Conservation (phyloP, 768 basidiomycete genomes). For the Boletus rubropictus region DNA sequence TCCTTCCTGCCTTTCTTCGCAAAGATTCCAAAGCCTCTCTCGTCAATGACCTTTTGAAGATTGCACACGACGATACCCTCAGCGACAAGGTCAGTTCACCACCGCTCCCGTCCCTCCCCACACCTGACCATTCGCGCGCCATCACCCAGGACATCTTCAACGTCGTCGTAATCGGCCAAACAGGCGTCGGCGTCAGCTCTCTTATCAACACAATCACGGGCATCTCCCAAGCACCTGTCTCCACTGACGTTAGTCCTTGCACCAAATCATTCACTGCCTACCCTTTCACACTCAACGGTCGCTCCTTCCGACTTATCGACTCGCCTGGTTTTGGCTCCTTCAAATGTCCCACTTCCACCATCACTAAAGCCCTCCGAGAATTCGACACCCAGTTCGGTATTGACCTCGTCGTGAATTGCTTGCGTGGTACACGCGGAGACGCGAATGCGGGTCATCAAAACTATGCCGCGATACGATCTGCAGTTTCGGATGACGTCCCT, state of each 20-base stretch:
- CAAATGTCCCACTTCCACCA: slow-evolving; percentile 21
- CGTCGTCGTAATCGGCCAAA: slow-evolving; percentile 29
- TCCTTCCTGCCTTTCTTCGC: slow-evolving; percentile 25
- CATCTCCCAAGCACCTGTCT: slow-evolving; percentile 14
- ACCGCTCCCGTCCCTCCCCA: background rate
- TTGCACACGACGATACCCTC: slow-evolving; percentile 17
- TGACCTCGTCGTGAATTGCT: slow-evolving; percentile 26
- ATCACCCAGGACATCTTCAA: slow-evolving; percentile 24
- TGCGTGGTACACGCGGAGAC: slow-evolving; percentile 26
- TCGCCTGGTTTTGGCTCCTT: slow-evolving; percentile 27
- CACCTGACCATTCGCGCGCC: background rate
- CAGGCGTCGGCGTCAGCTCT: slow-evolving; percentile 35
- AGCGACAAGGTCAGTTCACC: slow-evolving; percentile 20
- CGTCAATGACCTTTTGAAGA: slow-evolving; percentile 22
- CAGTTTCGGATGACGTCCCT: slow-evolving; percentile 28
- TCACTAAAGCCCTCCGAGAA: slow-evolving; percentile 25
- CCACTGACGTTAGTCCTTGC: slow-evolving; percentile 28
- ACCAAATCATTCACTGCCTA: slow-evolving; percentile 23
- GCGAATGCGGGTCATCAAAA: slow-evolving; percentile 28
- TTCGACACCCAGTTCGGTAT: slow-evolving; percentile 25
- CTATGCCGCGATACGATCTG: slow-evolving; percentile 23
- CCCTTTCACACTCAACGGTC: slow-evolving; percentile 23
- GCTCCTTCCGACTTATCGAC: slow-evolving; percentile 27
- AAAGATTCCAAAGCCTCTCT: slow-evolving; percentile 24
- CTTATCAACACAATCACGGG: slow-evolving; percentile 35